Base-by-base conservation (phyloP, 306 rosid genomes). In the Lupinus albus region DNA sequence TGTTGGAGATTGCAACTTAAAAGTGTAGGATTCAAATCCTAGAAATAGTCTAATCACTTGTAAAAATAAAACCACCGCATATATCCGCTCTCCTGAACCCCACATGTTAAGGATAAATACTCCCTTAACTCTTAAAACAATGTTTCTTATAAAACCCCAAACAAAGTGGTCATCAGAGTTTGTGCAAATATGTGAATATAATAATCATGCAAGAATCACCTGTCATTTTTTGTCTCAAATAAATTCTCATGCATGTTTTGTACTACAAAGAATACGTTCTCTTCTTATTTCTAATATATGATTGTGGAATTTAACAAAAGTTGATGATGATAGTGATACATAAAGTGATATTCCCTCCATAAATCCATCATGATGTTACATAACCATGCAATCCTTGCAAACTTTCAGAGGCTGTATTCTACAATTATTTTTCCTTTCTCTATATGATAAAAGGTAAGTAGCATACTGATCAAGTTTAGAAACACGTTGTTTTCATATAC, bases 261-360 rank as follows among this genome's bases (percentile, higher is more conserved):
- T 9, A 5, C 18, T 8, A 17, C 53, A 15, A 7, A 51, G 77
- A 51, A 73, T 49, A 64, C 64, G 58, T 64, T 62, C 63, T 50
- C 18, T 55, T 41, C 11, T 38, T 51, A 16, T 66, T 62, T 42
- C 56, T 5, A 0, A 1, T 36, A 36, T 35, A 30, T 66, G 59
- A 17, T 33, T 17, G 61, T 6, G 41, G 47, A 33, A 7, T 53
- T 28, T 12, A 61, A 48, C 47, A 70, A 50, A 61, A 61, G 52
- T 13, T 50, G 15, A 53, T 39, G 41, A 52, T 8, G 56, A 63
- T 50, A 50, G 18, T 9, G 49, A 50, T 53, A 28, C 25, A 25
- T 3, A 44, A 47, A 25, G 21, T n/a, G 42, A 44, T 11, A 53
- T 52, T 61, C 71, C 46, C 65, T 32, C 15, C 17, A 3, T 3